Evolutionary conservation across 2,329 filamentous ascomycete species (phyloP).

Genomic region (Apiospora marii): DNA sequence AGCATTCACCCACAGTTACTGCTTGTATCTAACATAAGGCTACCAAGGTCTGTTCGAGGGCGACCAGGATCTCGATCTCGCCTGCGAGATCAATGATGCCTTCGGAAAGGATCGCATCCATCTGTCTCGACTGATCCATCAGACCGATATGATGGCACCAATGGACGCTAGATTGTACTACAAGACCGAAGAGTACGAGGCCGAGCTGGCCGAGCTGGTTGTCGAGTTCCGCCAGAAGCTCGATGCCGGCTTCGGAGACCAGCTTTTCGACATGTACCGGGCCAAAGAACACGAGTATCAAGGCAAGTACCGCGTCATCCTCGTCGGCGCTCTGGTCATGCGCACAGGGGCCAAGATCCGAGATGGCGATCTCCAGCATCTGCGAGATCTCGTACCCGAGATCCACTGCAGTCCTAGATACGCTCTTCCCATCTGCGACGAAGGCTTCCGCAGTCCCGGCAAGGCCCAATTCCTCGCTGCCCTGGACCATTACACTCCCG

Average conservation of each 20-base stretch:
- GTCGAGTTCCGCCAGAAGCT: background rate
- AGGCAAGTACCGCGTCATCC: background rate
- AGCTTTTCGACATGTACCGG: background rate
- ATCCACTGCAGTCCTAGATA: background rate
- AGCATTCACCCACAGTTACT: no score
- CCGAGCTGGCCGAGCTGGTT: background rate
- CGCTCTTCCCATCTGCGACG: background rate
- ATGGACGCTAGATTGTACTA: background rate
- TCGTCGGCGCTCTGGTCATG: background rate
- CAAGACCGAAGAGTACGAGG: background rate
- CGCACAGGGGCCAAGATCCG: background rate
- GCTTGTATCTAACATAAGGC: background rate
- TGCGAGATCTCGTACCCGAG: background rate
- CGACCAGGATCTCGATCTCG: background rate
- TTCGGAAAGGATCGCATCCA: background rate
- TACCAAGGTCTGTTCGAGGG: background rate
- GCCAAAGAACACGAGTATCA: background rate
- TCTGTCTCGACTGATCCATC: background rate
- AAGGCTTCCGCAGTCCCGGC: background rate
- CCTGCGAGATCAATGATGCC: background rate
- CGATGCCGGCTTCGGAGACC: background rate
- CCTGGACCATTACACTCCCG: background rate
- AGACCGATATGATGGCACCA: background rate
- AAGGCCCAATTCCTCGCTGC: background rate
- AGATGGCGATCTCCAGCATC: background rate